A percentile compares a stretch with the other conserved stretches of the same genome.
These are phyloP conservation scores for Primulina eburnea DNA, from an alignment of 257 asterid species.

Conservation along the genomic window DNA sequence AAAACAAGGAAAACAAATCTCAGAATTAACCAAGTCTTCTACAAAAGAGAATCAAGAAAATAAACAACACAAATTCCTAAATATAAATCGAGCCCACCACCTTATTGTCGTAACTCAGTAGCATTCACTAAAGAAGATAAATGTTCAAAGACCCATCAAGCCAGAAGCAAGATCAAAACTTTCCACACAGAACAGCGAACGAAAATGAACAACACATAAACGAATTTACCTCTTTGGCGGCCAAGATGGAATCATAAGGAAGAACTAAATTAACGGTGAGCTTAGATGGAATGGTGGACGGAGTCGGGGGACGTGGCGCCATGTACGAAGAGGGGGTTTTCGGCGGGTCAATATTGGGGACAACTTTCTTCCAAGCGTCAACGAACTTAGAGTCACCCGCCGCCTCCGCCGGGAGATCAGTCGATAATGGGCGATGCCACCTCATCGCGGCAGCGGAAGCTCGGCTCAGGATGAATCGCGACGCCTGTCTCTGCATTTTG, in stretches of 20 bases:
- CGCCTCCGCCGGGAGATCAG: constrained; percentile 53
- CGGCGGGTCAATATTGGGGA: constrained; percentile 66
- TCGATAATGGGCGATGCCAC: constrained; percentile 62
- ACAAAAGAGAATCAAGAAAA: too few species aligned
- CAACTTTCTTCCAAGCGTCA: constrained; percentile 57
- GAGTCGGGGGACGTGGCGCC: constrained; percentile 65
- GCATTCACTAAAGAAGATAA: too few species aligned
- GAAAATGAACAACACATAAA: too few species aligned
- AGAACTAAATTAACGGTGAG: constrained; percentile 83
- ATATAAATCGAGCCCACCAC: too few species aligned
- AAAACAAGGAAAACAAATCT: too few species aligned
- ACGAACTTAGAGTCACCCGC: constrained; percentile 50
- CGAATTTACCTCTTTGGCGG: constrained; percentile 55
- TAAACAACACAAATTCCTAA: too few species aligned
- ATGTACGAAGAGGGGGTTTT: constrained; percentile 60
- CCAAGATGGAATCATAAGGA: constrained; percentile 57
- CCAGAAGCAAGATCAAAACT: too few species aligned
- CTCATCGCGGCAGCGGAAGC: constrained; percentile 51
- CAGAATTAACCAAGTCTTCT: too few species aligned
- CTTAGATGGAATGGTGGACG: constrained; percentile 66
- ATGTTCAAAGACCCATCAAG: too few species aligned
- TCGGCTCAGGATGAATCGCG: constrained; percentile 45
- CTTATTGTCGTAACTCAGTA: too few species aligned
- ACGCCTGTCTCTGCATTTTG: constrained; percentile 56
- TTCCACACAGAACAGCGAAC: too few species aligned